These are phyloP conservation scores for Orbilia quercus DNA, from an alignment of 2,329 filamentous ascomycete species.

Conservation along the genomic window DNA sequence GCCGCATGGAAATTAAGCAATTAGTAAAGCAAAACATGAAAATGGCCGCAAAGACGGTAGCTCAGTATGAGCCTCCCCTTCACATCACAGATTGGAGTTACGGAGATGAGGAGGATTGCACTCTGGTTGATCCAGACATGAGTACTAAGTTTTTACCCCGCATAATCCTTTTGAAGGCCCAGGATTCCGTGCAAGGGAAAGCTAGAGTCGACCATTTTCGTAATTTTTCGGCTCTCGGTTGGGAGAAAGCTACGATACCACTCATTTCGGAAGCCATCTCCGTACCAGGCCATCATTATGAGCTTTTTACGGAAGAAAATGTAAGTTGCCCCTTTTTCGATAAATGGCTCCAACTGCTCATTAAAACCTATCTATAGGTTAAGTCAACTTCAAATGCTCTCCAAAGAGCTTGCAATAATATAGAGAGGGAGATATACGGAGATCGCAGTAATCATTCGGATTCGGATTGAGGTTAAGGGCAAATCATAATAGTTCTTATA, in stretches of 20 bases:
- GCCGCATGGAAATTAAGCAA: constrained; percentile 13
- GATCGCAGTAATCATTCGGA: background rate
- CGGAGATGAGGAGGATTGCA: constrained; percentile 16
- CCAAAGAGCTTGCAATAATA: background rate
- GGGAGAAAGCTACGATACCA: constrained; percentile 15
- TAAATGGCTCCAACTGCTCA: background rate
- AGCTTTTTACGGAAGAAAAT: constrained; percentile 33
- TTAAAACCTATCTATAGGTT: background rate
- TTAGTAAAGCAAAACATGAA: constrained; percentile 31
- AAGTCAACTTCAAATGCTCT: constrained; percentile 17
- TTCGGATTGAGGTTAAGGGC: background rate
- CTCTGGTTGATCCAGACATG: constrained; percentile 6
- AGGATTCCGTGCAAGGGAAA: constrained; percentile 5
- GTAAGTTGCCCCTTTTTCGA: constrained; percentile 2
- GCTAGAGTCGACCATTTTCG: constrained; percentile 28
- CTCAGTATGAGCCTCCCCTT: constrained; percentile 18
- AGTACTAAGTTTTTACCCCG: constrained; percentile 6
- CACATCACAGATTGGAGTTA: constrained; percentile 12
- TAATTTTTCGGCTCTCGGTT: constrained; percentile 15
- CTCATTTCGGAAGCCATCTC: constrained; percentile 20
- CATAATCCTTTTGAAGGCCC: constrained; percentile 18
- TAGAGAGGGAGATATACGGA: constrained; percentile 9
- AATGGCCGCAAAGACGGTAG: constrained; percentile 17
- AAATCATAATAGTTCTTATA: too few species aligned
- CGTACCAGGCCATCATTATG: constrained; percentile 26